Conservation (phyloP, 345 rosid genomes). For the Boechera stricta region DNA sequence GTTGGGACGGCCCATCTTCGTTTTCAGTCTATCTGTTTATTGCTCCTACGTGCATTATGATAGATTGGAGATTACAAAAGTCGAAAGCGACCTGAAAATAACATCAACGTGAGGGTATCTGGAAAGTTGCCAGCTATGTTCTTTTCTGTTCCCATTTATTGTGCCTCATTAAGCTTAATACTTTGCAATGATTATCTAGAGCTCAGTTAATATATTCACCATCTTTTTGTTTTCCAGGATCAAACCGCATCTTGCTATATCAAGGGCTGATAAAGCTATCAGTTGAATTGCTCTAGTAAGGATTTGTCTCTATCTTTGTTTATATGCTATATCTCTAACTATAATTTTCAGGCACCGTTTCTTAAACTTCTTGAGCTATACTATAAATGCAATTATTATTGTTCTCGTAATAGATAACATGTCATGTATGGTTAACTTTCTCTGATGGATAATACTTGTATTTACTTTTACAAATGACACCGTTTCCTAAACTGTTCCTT, state of each 20-base stretch:
- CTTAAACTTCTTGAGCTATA: constrained; percentile 20
- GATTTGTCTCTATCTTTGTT: constrained; percentile 25
- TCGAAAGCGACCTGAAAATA: constrained; percentile 46
- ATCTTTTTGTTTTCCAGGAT: constrained; percentile 25
- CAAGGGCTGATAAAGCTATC: constrained; percentile 22
- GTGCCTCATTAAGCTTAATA: constrained; percentile 28
- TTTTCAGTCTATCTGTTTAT: constrained; percentile 43
- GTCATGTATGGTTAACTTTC: constrained; percentile 12
- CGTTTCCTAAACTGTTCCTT: constrained; percentile 23
- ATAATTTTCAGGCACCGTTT: constrained; percentile 4
- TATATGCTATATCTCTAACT: constrained; percentile 8
- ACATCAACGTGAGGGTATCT: constrained; percentile 43
- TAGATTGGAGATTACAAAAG: constrained; percentile 36
- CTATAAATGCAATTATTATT: constrained; percentile 19
- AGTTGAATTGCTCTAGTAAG: constrained; percentile 21
- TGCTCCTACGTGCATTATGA: constrained; percentile 43
- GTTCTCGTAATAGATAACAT: constrained; percentile 19
- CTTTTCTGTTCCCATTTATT: constrained; percentile 29
- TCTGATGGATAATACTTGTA: not conserved
- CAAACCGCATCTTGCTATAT: constrained; percentile 18
- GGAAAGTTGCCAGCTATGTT: constrained; percentile 49
- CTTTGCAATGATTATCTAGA: constrained; percentile 17
- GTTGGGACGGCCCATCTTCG: constrained; percentile 43
- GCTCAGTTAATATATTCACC: constrained; percentile 13
- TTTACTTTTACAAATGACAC: not conserved